Evolutionary conservation across 306 rosid species (phyloP).

Genomic region (Aeschynomene evenia): DNA sequence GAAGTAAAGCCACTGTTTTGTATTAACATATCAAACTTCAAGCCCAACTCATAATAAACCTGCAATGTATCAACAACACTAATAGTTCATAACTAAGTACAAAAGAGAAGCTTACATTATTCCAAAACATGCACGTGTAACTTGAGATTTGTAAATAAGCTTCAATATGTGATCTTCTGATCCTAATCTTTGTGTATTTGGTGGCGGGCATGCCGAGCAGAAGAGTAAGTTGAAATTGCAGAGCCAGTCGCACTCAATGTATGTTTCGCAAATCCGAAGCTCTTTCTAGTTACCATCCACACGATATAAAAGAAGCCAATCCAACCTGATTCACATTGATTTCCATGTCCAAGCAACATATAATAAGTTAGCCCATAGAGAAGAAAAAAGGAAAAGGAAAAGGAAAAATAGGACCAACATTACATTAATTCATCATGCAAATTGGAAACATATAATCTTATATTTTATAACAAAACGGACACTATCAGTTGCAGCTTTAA

Average conservation of each 20-base stretch:
- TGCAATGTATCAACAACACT: slow-evolving; percentile 6
- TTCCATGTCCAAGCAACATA: slow-evolving; percentile 34
- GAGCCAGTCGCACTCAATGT: slow-evolving; percentile 62
- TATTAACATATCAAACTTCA: slow-evolving; percentile 17
- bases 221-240: slow-evolving; percentile 59
- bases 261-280: slow-evolving; percentile 63
- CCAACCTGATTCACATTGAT: slow-evolving; percentile 64
- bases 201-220: slow-evolving; percentile 44
- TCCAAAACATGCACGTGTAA: slow-evolving; percentile 18
- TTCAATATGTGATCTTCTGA: slow-evolving; percentile 19
- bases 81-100: not conserved
- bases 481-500: slow-evolving; percentile 9
- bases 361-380: slow-evolving; percentile 18
- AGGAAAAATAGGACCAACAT: not conserved
- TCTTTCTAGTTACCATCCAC: slow-evolving; percentile 67
- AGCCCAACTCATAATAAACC: slow-evolving; percentile 24
- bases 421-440: slow-evolving; percentile 20
- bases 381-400: not conserved
- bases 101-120: slow-evolving; percentile 17
- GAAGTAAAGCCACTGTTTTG: slow-evolving; percentile 17
- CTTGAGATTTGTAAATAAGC: slow-evolving; percentile 36
- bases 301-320: slow-evolving; percentile 69
- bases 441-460: slow-evolving; percentile 5
- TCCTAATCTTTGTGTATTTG: slow-evolving; percentile 28
- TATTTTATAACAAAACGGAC: not conserved